A percentile compares a stretch with the other conserved stretches of the same genome.
Evolutionary conservation across 768 basidiomycete genomes (phyloP).

Genomic region (Kwoniella dejecticola): DNA sequence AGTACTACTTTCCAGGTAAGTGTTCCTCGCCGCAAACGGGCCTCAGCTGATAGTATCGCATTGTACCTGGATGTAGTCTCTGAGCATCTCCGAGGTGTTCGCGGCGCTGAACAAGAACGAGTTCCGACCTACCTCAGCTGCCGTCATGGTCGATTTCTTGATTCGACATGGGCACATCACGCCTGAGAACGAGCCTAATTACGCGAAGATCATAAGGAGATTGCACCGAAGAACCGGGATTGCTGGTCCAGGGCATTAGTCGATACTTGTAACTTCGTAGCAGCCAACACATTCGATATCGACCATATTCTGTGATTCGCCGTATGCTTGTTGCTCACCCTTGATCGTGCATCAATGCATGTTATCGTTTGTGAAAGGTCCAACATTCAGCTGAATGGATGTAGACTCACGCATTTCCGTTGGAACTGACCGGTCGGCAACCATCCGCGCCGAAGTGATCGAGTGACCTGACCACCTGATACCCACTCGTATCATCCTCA

Average conservation of each 20-base stretch:
- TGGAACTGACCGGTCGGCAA: too few relatives aligned
- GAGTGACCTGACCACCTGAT: too few relatives aligned
- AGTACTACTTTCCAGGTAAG: slow-evolving; percentile 87
- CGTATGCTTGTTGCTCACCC: too few relatives aligned
- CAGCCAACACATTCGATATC: too few relatives aligned
- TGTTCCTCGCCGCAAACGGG: not conserved
- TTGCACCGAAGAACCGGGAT: slow-evolving; percentile 36
- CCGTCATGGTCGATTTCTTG: slow-evolving; percentile 88
- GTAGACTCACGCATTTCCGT: too few relatives aligned
- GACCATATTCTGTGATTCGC: too few relatives aligned
- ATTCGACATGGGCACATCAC: slow-evolving; percentile 82
- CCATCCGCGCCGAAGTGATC: too few relatives aligned
- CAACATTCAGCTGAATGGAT: too few relatives aligned
- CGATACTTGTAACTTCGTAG: not conserved
- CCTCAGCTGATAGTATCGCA: not conserved
- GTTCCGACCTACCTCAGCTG: slow-evolving; percentile 91
- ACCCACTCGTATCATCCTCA: too few relatives aligned
- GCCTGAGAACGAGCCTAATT: slow-evolving; percentile 82
- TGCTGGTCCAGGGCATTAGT: slow-evolving; percentile 28
- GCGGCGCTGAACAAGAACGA: slow-evolving; percentile 66
- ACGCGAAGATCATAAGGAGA: slow-evolving; percentile 64
- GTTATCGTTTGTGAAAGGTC: too few relatives aligned
- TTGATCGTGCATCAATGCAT: too few relatives aligned
- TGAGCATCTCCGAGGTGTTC: slow-evolving; percentile 67
- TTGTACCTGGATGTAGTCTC: slow-evolving; percentile 60